Evolutionary conservation across 2,329 filamentous ascomycete genomes (phyloP).

Genomic region (Aspergillus sp.): DNA sequence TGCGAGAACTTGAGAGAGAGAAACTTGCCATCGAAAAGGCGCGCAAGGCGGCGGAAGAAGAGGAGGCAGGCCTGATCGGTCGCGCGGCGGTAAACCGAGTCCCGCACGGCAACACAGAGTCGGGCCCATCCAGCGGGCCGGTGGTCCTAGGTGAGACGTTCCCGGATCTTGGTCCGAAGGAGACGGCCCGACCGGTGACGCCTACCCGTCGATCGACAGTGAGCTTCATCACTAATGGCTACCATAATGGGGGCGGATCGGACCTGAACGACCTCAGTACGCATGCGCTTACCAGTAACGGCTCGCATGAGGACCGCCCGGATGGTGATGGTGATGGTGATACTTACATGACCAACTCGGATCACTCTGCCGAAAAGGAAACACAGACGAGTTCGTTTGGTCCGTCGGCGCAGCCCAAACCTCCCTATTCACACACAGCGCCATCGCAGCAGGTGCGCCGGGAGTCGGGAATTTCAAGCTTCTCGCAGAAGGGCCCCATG

Average conservation of each 20-base stretch:
- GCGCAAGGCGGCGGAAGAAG: constrained; percentile 41
- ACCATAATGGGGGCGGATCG: constrained; percentile 48
- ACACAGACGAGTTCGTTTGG: constrained; percentile 52
- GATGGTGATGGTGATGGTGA: constrained; percentile 56
- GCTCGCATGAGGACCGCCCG: constrained; percentile 47
- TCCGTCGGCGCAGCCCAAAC: constrained; percentile 53
- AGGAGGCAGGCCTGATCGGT: constrained; percentile 46
- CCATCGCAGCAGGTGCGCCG: constrained; percentile 49
- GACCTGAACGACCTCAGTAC: constrained; percentile 40
- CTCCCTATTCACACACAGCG: constrained; percentile 49
- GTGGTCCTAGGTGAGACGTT: constrained; percentile 67
- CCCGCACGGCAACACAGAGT: constrained; percentile 55
- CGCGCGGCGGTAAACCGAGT: constrained; percentile 54
- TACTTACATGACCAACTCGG: constrained; percentile 61
- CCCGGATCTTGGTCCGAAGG: constrained; percentile 54
- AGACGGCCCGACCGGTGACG: constrained; percentile 55
- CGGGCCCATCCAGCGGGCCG: constrained; percentile 52
- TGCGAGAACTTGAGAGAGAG: constrained; percentile 70
- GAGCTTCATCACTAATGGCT: constrained; percentile 59
- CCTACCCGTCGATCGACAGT: constrained; percentile 55
- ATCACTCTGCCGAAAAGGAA: constrained; percentile 45
- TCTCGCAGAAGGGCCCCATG: constrained; percentile 55
- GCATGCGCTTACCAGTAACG: constrained; percentile 57
- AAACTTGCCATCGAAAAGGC: constrained; percentile 62
- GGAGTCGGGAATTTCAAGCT: constrained; percentile 48